Evolutionary conservation across 1,284 basidiomycete species (phyloP).

Genomic region (Puccinia horiana): DNA sequence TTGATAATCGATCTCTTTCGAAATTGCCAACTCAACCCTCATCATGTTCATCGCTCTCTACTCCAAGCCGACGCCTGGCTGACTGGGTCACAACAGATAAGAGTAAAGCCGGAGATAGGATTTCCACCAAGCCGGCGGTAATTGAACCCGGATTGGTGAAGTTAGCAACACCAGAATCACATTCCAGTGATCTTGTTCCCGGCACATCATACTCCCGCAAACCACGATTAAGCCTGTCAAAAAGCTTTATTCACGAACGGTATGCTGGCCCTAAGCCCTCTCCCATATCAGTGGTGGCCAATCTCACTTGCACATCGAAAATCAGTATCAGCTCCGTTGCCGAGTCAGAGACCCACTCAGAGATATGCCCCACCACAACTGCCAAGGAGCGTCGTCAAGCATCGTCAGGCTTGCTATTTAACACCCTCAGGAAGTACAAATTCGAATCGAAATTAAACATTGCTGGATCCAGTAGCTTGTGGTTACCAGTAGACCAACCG

Average conservation of each 20-base stretch:
- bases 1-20: constrained; percentile 1
- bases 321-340: not conserved
- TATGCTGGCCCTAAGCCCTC: not conserved
- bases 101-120: no score
- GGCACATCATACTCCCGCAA: not conserved
- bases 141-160: not conserved
- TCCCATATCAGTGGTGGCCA: not conserved
- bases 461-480: not conserved
- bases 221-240: constrained; percentile 17
- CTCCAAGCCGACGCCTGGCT: not conserved
- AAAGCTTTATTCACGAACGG: not conserved
- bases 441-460: not conserved
- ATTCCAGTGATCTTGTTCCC: not conserved
- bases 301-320: not conserved
- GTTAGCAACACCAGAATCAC: not conserved
- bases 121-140: not conserved
- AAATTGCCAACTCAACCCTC: not conserved
- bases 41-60: not conserved
- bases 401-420: not conserved
- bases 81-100: not conserved
- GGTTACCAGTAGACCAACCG: not conserved
- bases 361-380: not conserved
- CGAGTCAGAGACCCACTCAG: not conserved
- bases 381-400: not conserved
- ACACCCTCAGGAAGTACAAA: not conserved